Conservation (phyloP, 2,329 filamentous ascomycete species). For the Teratosphaeriaceae sp. region DNA sequence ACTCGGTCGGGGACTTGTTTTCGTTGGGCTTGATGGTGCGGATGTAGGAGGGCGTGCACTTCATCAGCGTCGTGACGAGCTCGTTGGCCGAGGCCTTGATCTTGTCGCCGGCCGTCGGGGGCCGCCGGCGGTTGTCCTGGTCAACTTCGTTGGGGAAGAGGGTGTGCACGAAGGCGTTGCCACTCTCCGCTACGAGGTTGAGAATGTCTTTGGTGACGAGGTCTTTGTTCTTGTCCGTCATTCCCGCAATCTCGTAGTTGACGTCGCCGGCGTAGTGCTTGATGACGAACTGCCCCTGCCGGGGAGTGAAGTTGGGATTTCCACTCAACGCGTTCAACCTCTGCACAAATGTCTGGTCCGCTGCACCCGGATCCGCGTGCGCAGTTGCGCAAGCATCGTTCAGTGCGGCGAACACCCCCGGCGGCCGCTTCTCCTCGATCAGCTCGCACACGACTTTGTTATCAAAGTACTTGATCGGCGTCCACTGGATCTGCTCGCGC, state of each 20-base stretch:
- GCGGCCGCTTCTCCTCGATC: conserved; percentile 85
- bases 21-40: conserved; percentile 99
- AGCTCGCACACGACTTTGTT: conserved; percentile 98
- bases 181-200: conserved; percentile 75
- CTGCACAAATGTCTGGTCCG: conserved; percentile 93
- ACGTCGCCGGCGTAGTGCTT: conserved; percentile 99
- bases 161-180: conserved; percentile 78
- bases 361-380: conserved; percentile 88
- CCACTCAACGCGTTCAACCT: conserved; percentile 79
- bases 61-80: conserved; percentile 91
- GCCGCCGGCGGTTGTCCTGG: conserved; percentile 89
- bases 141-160: conserved; percentile 92
- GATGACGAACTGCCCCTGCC: conserved; percentile 95
- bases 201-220: conserved; percentile 90
- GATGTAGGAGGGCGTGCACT: conserved; percentile 94
- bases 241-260: conserved; percentile 86
- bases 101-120: conserved; percentile 91
- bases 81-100: conserved; percentile 94
- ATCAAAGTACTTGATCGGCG: conserved; percentile 98
- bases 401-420: conserved; percentile 88
- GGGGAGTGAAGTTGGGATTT: conserved; percentile 83
- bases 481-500: conserved; percentile 95
- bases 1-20: conserved; percentile 92
- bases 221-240: conserved; percentile 99
- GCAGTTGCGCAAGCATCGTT: conserved; percentile 99